These are phyloP conservation scores for Bullera alba DNA, from an alignment of 768 basidiomycete species.

Conservation along the genomic window DNA sequence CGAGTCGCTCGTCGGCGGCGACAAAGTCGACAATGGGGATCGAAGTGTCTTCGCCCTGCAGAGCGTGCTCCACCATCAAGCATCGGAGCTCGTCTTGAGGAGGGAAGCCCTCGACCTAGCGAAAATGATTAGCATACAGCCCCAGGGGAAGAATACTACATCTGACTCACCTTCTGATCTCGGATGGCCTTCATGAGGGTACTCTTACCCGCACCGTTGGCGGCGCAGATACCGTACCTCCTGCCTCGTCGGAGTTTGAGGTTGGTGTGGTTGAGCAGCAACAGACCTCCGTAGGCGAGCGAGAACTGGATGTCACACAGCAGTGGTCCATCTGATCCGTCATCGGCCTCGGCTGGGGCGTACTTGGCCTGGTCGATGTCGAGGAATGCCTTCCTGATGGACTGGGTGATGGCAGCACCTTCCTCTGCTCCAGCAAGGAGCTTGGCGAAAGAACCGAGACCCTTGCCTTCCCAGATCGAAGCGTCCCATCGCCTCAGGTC, in stretches of 20 bases:
- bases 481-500: conserved; percentile 47
- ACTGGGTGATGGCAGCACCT: conserved; percentile 41
- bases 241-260: conserved; percentile 81
- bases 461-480: conserved; percentile 50
- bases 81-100: conserved; percentile 75
- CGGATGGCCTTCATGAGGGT: conserved; percentile 92
- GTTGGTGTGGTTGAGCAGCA: conserved; percentile 87
- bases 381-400: conserved; percentile 64
- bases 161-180: conserved; percentile 61
- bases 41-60: conserved; percentile 86
- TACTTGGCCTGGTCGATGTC: conserved; percentile 70
- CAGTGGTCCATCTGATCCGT: conserved; percentile 70
- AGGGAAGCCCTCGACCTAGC: conserved; percentile 78
- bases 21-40: conserved; percentile 82
- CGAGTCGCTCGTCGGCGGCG: conserved; percentile 67
- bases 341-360: conserved; percentile 48
- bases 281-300: conserved; percentile 86
- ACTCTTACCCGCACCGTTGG: conserved; percentile 94
- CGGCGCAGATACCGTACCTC: conserved; percentile 89
- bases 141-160: conserved; percentile 44
- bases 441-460: conserved; percentile 63
- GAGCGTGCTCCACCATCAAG: conserved; percentile 94
- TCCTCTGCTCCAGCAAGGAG: conserved; percentile 55
- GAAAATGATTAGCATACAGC: conserved; percentile 1
- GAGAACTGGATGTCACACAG: conserved; percentile 92